These are phyloP conservation scores for Leptographium wingfieldii DNA, from an alignment of 2,329 filamentous ascomycete species.

Conservation along the genomic window DNA sequence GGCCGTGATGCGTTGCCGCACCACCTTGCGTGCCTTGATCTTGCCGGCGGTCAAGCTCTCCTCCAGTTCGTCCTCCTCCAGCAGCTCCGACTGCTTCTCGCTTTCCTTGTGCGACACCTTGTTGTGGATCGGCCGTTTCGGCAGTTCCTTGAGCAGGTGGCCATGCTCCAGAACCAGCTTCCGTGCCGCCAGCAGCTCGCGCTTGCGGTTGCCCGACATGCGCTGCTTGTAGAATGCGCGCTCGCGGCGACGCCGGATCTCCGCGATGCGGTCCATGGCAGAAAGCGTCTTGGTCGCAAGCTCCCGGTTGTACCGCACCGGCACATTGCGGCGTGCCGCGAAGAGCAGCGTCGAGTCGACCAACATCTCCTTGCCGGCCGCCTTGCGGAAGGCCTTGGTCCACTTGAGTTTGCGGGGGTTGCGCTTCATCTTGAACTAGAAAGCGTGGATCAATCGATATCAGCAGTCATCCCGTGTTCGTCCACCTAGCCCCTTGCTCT, in stretches of 20 bases:
- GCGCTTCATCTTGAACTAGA: slow-evolving; percentile 88
- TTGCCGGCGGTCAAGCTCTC: slow-evolving; percentile 15
- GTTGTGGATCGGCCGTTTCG: slow-evolving; percentile 8
- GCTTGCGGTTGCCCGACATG: slow-evolving; percentile 81
- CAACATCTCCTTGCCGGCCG: slow-evolving; percentile 75
- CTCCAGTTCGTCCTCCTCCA: slow-evolving; percentile 16
- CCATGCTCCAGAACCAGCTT: slow-evolving; percentile 86
- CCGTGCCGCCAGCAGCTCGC: slow-evolving; percentile 65
- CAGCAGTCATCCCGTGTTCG: not conserved
- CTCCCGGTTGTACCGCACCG: slow-evolving; percentile 90
- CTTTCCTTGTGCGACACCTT: slow-evolving; percentile 27
- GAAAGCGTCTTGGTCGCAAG: slow-evolving; percentile 76
- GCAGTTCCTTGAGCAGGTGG: slow-evolving; percentile 63
- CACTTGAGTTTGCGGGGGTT: slow-evolving; percentile 94
- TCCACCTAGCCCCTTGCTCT: not conserved
- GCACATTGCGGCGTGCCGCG: slow-evolving; percentile 83
- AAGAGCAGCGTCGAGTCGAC: slow-evolving; percentile 92
- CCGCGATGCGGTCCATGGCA: slow-evolving; percentile 81
- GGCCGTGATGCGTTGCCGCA: slow-evolving; percentile 23
- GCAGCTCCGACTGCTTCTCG: slow-evolving; percentile 9
- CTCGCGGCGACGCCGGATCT: slow-evolving; percentile 75
- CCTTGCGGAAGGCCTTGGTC: slow-evolving; percentile 86
- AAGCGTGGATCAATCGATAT: not conserved
- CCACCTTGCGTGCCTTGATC: slow-evolving; percentile 20
- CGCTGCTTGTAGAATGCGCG: slow-evolving; percentile 87